phyloP scores from a whole-genome alignment of 805 yeast species.

The Candida namnaoensis region DNA sequence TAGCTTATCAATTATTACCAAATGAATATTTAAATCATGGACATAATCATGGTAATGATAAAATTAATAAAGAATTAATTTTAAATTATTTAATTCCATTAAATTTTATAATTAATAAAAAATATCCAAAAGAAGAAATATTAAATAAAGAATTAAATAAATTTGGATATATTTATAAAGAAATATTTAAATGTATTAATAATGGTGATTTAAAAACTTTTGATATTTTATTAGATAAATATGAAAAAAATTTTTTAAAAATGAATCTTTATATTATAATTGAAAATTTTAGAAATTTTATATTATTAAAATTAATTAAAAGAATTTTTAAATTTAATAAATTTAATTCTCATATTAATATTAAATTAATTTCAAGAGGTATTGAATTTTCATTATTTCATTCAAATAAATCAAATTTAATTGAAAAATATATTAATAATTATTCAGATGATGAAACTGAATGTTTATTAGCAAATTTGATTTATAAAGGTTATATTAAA shows the following conservation, averaged over 20 bases:
- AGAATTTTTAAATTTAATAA: constrained; percentile 18
- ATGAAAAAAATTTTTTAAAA: constrained; percentile 43
- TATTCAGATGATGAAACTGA: constrained; percentile 47
- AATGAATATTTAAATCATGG: too few relatives aligned
- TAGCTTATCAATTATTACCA: constrained; percentile 26
- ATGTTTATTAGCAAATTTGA: constrained; percentile 58
- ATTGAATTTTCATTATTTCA: constrained; percentile 24
- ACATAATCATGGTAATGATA: constrained; percentile 4
- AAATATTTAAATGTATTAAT: constrained; percentile 18
- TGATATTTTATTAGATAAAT: constrained; percentile 32
- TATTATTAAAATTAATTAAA: constrained; percentile 42
- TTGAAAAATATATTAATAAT: constrained; percentile 7
- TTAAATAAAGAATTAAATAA: constrained; percentile 35
- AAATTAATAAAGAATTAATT: constrained; percentile 27
- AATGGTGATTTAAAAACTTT: constrained; percentile 50
- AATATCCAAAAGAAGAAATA: constrained; percentile 33
- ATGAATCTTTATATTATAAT: constrained; percentile 54
- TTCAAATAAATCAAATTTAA: constrained; percentile 45
- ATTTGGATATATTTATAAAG: constrained; percentile 34
- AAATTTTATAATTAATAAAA: constrained; percentile 37
- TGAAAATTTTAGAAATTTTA: constrained; percentile 40
- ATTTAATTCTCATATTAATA: constrained; percentile 20
- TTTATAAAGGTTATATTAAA: constrained; percentile 50
- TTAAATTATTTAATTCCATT: constrained; percentile 58
- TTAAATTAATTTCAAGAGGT: constrained; percentile 35